Conservation (phyloP, 805 yeast genomes). For the Wickerhamomyces sydowiorum region DNA sequence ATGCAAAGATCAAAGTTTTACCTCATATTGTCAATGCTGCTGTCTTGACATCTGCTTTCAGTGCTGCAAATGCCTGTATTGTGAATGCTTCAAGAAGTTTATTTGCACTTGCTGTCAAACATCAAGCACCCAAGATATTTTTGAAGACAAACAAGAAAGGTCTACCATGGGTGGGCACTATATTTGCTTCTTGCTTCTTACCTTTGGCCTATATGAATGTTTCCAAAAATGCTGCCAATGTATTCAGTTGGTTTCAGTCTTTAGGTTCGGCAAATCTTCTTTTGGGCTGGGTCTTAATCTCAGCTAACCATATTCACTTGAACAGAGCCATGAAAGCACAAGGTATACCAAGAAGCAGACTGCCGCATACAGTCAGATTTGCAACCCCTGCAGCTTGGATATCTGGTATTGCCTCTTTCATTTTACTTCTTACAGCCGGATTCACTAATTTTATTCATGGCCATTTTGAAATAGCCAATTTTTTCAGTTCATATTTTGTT, state of each 20-base stretch:
- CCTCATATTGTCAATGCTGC: slow-evolving; percentile 34
- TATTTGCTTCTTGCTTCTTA: slow-evolving; percentile 24
- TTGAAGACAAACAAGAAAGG: slow-evolving; percentile 28
- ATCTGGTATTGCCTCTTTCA: slow-evolving; percentile 20
- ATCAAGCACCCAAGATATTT: slow-evolving; percentile 33
- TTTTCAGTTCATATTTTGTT: slow-evolving; percentile 15
- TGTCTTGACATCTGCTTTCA: slow-evolving; percentile 34
- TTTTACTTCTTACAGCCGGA: slow-evolving; percentile 31
- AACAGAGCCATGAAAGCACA: slow-evolving; percentile 35
- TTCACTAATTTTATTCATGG: slow-evolving; percentile 29
- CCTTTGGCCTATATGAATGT: slow-evolving; percentile 33
- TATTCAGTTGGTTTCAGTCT: slow-evolving; percentile 30
- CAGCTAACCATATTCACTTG: slow-evolving; percentile 27
- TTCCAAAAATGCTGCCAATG: slow-evolving; percentile 23
- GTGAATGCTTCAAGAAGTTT: slow-evolving; percentile 28
- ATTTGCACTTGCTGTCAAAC: slow-evolving; percentile 31
- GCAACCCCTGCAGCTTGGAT: slow-evolving; percentile 27
- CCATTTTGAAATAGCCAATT: slow-evolving; percentile 15
- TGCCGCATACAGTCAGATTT: slow-evolving; percentile 11
- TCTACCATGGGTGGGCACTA: slow-evolving; percentile 26
- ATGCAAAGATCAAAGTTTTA: slow-evolving; percentile 36
- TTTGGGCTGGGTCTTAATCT: slow-evolving; percentile 27
- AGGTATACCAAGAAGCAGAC: slow-evolving; percentile 16
- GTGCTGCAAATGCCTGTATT: slow-evolving; percentile 30
- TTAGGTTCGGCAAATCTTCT: slow-evolving; percentile 27